Conservation (phyloP, 257 asterid genomes). For the Solanum stenotomum region DNA sequence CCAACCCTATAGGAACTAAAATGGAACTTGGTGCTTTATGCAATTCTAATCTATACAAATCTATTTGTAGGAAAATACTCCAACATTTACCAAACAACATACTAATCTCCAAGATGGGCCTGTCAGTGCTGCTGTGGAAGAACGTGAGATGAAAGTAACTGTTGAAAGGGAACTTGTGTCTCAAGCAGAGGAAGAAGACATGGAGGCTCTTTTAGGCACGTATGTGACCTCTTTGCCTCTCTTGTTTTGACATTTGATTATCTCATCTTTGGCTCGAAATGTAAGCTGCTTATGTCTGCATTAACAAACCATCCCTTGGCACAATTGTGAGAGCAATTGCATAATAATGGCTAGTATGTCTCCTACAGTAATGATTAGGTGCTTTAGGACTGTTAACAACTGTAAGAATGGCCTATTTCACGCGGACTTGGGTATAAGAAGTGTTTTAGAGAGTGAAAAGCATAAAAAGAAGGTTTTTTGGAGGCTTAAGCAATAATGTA, state of each 20-base stretch:
- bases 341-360: background rate
- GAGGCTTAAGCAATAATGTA: background rate
- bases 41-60: background rate
- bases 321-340: background rate
- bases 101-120: constrained; percentile 45
- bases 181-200: constrained; percentile 98
- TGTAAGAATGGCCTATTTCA: background rate
- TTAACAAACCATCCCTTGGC: background rate
- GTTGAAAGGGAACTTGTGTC: constrained; percentile 97
- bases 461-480: background rate
- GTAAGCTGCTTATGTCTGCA: background rate
- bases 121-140: constrained; percentile 19
- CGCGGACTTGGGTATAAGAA: background rate
- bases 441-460: background rate
- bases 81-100: constrained; percentile 49
- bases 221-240: constrained; percentile 32
- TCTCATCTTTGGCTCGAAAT: background rate
- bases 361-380: background rate
- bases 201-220: constrained; percentile 99
- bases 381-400: background rate
- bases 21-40: background rate
- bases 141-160: constrained; percentile 72
- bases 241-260: background rate
- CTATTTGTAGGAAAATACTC: constrained; percentile 64
- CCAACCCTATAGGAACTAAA: background rate